Base-by-base conservation (phyloP, 495 filamentous ascomycete species). In the Podospora sp. region DNA sequence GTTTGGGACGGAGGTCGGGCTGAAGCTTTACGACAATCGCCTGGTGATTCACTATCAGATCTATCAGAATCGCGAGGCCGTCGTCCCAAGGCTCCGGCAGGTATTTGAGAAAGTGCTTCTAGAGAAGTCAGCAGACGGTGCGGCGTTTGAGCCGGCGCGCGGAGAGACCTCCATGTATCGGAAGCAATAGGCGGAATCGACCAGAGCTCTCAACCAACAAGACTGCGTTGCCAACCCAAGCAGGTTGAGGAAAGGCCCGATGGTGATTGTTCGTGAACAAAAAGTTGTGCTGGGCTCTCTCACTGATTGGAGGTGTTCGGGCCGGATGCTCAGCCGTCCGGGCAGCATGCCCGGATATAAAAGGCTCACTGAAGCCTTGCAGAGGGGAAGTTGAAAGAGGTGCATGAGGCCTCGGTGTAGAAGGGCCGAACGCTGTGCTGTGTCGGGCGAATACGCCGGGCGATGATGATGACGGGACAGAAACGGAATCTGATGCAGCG, bases 11-110 rank as follows among this genome's bases (percentile, higher is more conserved):
- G 80, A 85, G 67, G 77, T 78, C 21, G 90, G 90, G 0, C 59
- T 91, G 51, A 85, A 75, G 66, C 40, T 89, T 0, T 69, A 80
- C 21, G 81, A 81, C 11, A 81, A 80, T 22, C 76, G 89, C 66
- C 68, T 91, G 68, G 85, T 91, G 12, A 83, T 88, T 49, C 88
- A 90, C 74, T 90, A 88, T 70, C 89, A 90, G 80, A 86, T 88
- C 63, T 78, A 80, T 20, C 69, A 77, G 66, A 77, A 76, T 56
- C 69, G 74, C 1, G 78, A 84, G 1, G 81, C 82, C 71, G 84
- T 83, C 2, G 71, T 89, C 6, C 69, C 77, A 60, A 78, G 70
- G 65, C 74, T 89, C 66, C 79, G 82, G 68, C 66, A 67, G 52
- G 74, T 86, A 9, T 84, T 89, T 78, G 76, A 78, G 62, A 77